Evolutionary conservation across 257 asterid genomes (phyloP), one percentile per base, ranked within the genome.

Genomic region (Ilex aquifolium): DNA sequence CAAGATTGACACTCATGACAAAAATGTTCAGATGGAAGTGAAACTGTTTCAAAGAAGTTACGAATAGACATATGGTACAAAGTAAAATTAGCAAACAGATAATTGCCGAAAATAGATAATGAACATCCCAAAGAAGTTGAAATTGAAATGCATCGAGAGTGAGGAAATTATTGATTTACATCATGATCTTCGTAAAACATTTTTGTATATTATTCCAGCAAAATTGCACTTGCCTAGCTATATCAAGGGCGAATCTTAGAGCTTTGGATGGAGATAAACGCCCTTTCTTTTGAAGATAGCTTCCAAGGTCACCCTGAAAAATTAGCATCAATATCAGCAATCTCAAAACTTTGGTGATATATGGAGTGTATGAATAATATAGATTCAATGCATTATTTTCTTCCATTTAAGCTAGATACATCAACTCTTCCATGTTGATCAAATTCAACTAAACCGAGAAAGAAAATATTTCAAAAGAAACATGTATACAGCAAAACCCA

Each of bases 211-310:
- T 5, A 6, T 60, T 55, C 31, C 31, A 61, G 60, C 27, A 56
- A 29, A 53, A 66, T 44, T 44, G 44, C 44, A 71, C 75, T 70
- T 80, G 85, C 98, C 98, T 88, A 69, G 99, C 95, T 62, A 93
- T 86, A 70, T 93, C 99, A 65, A 87, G 86, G 15, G 96, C 86
- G 61, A 82, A 84, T 82, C 96, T 82, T 68, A 93, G 70, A 36
- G 93, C 86, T 74, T 90, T 93, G 30, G 97, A 93, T 65, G 92
- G 89, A 77, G 92, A 82, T 42, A 90, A 56, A 55, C 96, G 95
- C 66, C 99, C 96, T 72, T 90, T 93, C 68, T 87, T 88, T 32
- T 90, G 95, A 77, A 93, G 88, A 78, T 85, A 84, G 73, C 77
- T 57, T 56, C 88, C 78, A 16, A 93, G 77, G 75, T 93, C 95